A percentile compares a stretch with the other conserved stretches of the same genome.
phyloP scores from a whole-genome alignment of 2,329 filamentous ascomycete genomes.

The Pestalotiopsis sp. region DNA sequence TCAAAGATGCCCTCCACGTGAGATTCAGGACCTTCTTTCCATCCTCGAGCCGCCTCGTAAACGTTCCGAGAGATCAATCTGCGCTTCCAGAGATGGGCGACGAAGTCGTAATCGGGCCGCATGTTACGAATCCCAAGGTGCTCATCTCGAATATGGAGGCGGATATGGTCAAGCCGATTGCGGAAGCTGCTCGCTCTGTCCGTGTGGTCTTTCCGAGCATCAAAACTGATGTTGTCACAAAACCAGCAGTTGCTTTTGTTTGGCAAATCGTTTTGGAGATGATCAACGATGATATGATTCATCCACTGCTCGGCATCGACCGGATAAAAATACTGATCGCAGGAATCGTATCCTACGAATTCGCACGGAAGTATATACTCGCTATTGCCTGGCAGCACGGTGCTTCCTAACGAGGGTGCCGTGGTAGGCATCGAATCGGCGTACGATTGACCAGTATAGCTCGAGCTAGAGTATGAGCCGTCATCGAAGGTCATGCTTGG shows the following conservation, averaged over 20 bases:
- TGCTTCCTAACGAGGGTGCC: not conserved
- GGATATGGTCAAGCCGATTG: conserved; percentile 53
- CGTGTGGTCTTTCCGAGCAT: conserved; percentile 14
- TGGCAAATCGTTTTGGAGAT: conserved; percentile 40
- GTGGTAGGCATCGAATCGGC: not conserved
- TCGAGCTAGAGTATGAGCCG: not conserved
- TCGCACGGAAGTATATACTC: conserved; percentile 45
- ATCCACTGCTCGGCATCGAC: conserved; percentile 47
- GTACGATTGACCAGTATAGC: not conserved
- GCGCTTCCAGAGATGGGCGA: conserved; percentile 61
- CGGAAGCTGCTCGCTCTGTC: conserved; percentile 32
- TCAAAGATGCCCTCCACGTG: not conserved
- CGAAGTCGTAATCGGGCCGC: conserved; percentile 85
- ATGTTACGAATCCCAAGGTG: conserved; percentile 49
- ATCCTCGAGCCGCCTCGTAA: conserved; percentile 13
- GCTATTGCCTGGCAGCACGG: not conserved
- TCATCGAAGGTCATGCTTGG: not conserved
- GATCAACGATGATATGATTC: conserved; percentile 42
- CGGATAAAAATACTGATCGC: conserved; percentile 38
- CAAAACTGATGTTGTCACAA: conserved; percentile 42
- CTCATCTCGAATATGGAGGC: conserved; percentile 40
- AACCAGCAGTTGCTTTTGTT: conserved; percentile 49
- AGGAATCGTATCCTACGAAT: conserved; percentile 39
- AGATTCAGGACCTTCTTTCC: not conserved
- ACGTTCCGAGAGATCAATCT: conserved; percentile 14